Evolutionary conservation across 2,329 filamentous ascomycete species (phyloP), one percentile per base, ranked within the genome.

Genomic region (Gnomoniopsis smithogilvyi): DNA sequence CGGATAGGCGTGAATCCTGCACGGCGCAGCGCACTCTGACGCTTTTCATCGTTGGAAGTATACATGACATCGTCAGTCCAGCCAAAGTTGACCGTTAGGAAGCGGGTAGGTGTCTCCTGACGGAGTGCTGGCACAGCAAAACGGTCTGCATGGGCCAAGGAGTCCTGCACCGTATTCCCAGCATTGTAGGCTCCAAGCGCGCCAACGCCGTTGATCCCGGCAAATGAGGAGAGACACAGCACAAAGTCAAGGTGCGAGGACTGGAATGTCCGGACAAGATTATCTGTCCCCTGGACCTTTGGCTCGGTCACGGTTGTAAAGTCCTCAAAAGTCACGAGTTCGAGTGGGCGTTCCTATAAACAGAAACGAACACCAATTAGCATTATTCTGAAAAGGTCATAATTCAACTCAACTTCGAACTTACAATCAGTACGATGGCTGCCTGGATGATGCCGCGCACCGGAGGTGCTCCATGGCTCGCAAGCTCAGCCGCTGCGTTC

Each of bases 111-210:
- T 17, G 15, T n/a, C n/a, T 43, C 41, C 41, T 43, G 8, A 17
- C 15, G 6, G 41, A 17, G 12, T 7, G 12, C 51, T 12, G 49
- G 54, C 49, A 55, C 1, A 51, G 26, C 30, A 36, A 15, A 45
- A 34, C n/a, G 10, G 3, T 46, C 36, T 14, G 12, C n/a, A 11
- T 46, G 68, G 0, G 54, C 17, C 2, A 57, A 6, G n/a, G 48
- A 36, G 17, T 57, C 54, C n/a, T 57, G 54, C 3, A 51, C 48
- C 14, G 22, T 46, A 26, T 57, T 57, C 4, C 54, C 54, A 22
- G 54, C 54, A n/a, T 57, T 57, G 19, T 86, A 86, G 67, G 83
- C 83, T 15, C 80, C 77, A 59, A 86, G 83, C 0, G 80, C 81
- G 3, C 79, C 76, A 62, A 78, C 83, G 33, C 83, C 83, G 54